Conservation (phyloP, 371 early-diverging fungal species). For the Lichtheimia corymbifera region DNA sequence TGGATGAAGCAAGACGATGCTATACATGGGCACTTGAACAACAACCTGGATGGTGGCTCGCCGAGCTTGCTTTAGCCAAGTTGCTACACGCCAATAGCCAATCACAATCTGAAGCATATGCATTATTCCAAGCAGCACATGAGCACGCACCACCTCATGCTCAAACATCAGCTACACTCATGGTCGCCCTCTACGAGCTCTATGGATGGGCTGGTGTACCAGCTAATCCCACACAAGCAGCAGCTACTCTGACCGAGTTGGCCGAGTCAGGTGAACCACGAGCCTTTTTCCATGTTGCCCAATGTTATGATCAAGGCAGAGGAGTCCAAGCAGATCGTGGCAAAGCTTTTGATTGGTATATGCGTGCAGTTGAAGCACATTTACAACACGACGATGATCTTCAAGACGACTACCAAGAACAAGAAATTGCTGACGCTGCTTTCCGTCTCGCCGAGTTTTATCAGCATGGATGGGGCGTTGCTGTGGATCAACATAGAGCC, state of each 20-base stretch:
- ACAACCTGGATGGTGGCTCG: constrained; percentile 31
- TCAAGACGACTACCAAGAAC: constrained; percentile 3
- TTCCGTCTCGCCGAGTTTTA: constrained; percentile 43
- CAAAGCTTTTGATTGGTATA: constrained; percentile 82
- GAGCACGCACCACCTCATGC: constrained; percentile 21
- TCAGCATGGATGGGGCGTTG: constrained; percentile 20
- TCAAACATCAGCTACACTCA: constrained; percentile 21
- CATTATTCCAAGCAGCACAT: constrained; percentile 20
- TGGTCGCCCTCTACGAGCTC: constrained; percentile 13
- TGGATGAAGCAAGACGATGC: constrained; percentile 34
- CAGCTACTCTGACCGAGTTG: constrained; percentile 23
- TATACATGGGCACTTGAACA: constrained; percentile 34
- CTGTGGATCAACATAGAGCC: constrained; percentile 2
- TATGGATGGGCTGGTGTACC: constrained; percentile 16
- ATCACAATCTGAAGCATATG: constrained; percentile 24
- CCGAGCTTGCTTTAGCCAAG: constrained; percentile 40
- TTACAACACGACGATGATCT: constrained; percentile 1
- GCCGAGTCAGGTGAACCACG: constrained; percentile 32
- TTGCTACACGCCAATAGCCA: constrained; percentile 33
- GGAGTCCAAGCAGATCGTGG: constrained; percentile 64
- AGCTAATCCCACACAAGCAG: constrained; percentile 25
- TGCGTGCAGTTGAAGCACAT: constrained; percentile 19
- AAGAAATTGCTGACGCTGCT: constrained; percentile 31
- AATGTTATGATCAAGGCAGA: constrained; percentile 85
- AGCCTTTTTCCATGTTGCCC: constrained; percentile 42